Base-by-base conservation (phyloP, 2,329 filamentous ascomycete genomes). In the Fusarium compactum region DNA sequence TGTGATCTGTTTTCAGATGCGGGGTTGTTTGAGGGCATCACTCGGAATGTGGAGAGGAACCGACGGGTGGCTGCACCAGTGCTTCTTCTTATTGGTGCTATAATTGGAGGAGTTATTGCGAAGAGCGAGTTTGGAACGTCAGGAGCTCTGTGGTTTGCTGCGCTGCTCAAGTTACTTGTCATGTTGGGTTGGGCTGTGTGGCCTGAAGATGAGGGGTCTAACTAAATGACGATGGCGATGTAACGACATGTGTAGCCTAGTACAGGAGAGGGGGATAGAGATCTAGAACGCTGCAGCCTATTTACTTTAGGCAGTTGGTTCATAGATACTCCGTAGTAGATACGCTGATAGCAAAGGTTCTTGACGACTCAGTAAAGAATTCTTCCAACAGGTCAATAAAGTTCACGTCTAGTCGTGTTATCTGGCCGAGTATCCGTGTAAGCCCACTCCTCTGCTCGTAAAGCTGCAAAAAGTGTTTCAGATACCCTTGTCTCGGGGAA, bases 1-100 rank as follows among this genome's bases (percentile, higher is more conserved):
- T 94, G 92, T 76, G 93, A 95, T 77, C 76, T 95, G 22, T 93
- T 93, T 72, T 91, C 90, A 2, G 91, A 94, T 60, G 80, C 81
- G 32, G 78, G 84, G 25, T 73, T 88, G 6, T 85, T 88, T 38
- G 77, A 67, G 51, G 62, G 65, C 34, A 18, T 78, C 2, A 50
- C 76, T 11, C 67, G 76, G 43, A 88, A 88, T 62, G 77, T 77
- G 8, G 85, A 87, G 76, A 77, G 86, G 32, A 87, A 88, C 68
- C 81, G 85, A 22, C 78, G 87, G 46, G 76, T 84, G 4, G 84
- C 79, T 0, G 87, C 86, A 2, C 86, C 86, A 4, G 52, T 84
- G 4, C 72, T 86, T 47, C 79, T 88, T 4, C 75, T 89, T 2
- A 22, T 81, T 2, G 87, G 87, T 0, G 87, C 85, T 15, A 76